phyloP scores from a whole-genome alignment of 495 filamentous ascomycete genomes.

The Xylaria sp. region DNA sequence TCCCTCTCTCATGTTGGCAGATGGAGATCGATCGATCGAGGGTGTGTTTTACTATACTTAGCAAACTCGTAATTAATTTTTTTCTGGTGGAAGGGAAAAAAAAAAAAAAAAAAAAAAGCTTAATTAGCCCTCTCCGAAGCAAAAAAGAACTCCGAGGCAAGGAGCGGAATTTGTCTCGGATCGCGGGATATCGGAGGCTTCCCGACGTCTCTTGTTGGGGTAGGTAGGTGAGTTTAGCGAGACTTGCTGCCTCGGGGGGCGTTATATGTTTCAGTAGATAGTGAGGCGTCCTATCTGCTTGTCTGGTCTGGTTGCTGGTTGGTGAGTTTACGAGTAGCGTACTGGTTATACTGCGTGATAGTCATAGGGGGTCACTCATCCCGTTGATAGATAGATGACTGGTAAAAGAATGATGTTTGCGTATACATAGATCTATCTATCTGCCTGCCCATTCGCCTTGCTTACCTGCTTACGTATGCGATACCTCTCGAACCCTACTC shows the following conservation, averaged over 20 bases:
- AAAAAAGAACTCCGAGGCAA: background rate
- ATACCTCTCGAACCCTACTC: background rate
- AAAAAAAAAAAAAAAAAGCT: background rate
- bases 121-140: background rate
- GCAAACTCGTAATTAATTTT: background rate
- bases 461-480: background rate
- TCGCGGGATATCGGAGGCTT: background rate
- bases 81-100: too few relatives aligned
- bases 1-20: background rate
- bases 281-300: background rate
- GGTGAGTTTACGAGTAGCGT: background rate
- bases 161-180: background rate
- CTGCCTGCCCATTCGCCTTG: background rate
- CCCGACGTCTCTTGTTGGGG: background rate
- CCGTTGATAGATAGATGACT: background rate
- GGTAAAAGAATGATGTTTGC: background rate
- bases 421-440: background rate
- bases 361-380: background rate
- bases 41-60: background rate
- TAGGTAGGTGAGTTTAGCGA: background rate
- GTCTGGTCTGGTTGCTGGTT: background rate
- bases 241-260: background rate
- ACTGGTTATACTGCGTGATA: background rate
- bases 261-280: background rate
- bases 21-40: slow-evolving; percentile 1